Percentiles rank a stretch among this genome's conserved stretches.
Evolutionary conservation across 148 eudicot species (phyloP).

Genomic region (Cornus kousa): DNA sequence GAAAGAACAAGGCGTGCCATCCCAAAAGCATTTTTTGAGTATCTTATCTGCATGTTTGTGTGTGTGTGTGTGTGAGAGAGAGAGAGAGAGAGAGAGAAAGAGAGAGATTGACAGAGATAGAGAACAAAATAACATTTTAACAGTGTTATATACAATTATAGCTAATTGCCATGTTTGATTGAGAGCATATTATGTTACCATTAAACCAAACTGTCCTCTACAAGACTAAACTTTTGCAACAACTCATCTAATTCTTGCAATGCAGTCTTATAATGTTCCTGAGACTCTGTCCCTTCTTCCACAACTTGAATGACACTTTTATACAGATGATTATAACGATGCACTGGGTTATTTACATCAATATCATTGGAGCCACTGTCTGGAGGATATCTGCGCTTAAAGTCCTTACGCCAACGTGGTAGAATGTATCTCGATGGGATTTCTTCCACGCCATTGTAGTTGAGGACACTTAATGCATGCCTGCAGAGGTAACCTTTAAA

Average conservation of each 20-base stretch:
- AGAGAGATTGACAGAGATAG: neutral
- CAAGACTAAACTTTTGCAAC: constrained; percentile 18
- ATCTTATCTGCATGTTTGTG: neutral
- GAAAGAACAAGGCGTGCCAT: neutral
- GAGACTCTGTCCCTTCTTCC: constrained; percentile 36
- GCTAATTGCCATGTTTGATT: neutral
- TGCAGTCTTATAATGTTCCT: constrained; percentile 25
- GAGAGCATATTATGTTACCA: constrained; percentile 3
- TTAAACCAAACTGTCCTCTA: constrained; percentile 19
- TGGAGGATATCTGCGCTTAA: constrained; percentile 19
- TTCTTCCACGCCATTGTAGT: constrained; percentile 38
- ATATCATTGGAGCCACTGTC: constrained; percentile 12
- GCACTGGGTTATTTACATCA: constrained; percentile 20
- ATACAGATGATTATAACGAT: constrained; percentile 24
- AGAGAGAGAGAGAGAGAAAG: neutral
- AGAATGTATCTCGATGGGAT: constrained; percentile 34
- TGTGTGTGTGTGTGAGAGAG: neutral
- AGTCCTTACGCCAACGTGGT: constrained; percentile 33
- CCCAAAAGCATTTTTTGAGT: neutral
- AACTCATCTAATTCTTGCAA: constrained; percentile 27
- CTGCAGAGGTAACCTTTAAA: constrained; percentile 40
- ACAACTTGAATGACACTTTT: constrained; percentile 22
- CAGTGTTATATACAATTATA: too few relatives aligned
- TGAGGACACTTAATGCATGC: constrained; percentile 37
- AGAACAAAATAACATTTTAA: neutral